Base-by-base conservation (phyloP, 1,139 yeast species). In the Yamadazyma epiphylla region DNA sequence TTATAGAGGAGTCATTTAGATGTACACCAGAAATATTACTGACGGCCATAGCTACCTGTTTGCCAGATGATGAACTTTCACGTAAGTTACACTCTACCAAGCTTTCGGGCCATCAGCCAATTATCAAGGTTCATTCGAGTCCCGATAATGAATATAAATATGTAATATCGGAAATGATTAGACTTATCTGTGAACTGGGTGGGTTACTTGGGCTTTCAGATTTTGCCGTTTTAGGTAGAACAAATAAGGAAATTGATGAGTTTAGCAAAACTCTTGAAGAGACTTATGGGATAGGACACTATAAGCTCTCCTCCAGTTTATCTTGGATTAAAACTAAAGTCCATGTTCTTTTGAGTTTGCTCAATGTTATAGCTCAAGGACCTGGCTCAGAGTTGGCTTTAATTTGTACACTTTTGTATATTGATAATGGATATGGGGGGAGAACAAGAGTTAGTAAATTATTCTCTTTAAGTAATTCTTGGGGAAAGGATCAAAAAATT, bases 11-110 rank as follows among this genome's bases (percentile, higher is more conserved):
- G 39, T 67, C 78, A 8, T 81, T 80, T 42, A 55, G 89, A 38
- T 68, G 77, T 23, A 65, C 84, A 0, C 78, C 81, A 0, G 77
- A 75, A 33, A 65, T 80, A 4, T 50, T 77, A 17, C 41, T 55
- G 2, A 58, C 67, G 1, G 68, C 83, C 1, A 50, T 58, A 5
- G 50, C 42, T 3, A 28, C 66, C 2, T 38, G 68, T 13, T 32
- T 52, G 13, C 38, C 46, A 4, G 42, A 37, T 6, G 24, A 29
- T 15, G 34, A 36, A 1, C 23, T 34, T 4, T 22, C 27, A 4
- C 24, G 25, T 5, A 28, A 30, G 2, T 28, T 53, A n/a, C 19
- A 19, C 5, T 50, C 66, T 5, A 37, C 40, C 4, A 49, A 49
- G 30, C 37, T 36, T n/a, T 37, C 47, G 3, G 45, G 59, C 4